phyloP scores from a whole-genome alignment of 305 asterid genomes.

The Salvia sclarea region DNA sequence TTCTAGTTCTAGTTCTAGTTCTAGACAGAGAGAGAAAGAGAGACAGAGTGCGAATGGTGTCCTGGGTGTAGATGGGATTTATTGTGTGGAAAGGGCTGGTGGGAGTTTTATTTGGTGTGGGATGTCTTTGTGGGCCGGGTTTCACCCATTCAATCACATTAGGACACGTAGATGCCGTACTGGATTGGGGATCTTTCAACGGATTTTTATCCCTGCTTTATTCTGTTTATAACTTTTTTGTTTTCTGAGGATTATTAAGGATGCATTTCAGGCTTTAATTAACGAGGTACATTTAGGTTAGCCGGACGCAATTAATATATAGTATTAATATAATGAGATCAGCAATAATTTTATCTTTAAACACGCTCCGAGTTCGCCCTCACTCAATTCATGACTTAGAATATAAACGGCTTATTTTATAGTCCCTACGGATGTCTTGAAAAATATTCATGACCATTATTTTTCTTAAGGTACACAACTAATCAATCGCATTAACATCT shows the following conservation, averaged over 20 bases:
- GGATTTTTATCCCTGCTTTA: background rate
- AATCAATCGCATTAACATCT: too few relatives aligned
- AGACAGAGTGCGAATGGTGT: slow-evolving; percentile 18
- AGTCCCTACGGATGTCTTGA: background rate
- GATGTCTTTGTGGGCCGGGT: slow-evolving; percentile 16
- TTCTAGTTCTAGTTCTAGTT: too few relatives aligned
- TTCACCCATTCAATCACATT: background rate
- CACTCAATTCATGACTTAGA: too few relatives aligned
- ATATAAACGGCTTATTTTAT: background rate
- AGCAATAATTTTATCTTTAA: too few relatives aligned
- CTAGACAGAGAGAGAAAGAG: background rate
- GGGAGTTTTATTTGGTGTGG: slow-evolving; percentile 27
- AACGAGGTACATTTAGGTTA: background rate
- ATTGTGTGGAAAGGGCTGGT: slow-evolving; percentile 19
- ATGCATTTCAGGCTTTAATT: too few relatives aligned
- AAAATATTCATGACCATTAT: background rate
- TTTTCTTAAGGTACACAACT: background rate
- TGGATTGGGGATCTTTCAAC: background rate
- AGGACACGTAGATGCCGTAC: slow-evolving; percentile 7
- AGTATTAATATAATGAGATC: too few relatives aligned
- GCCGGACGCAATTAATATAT: too few relatives aligned
- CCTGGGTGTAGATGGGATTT: slow-evolving; percentile 27
- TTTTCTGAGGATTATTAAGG: background rate
- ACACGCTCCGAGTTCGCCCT: too few relatives aligned
- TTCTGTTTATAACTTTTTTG: too few relatives aligned